phyloP scores from a whole-genome alignment of 108 stramenopile genomes.

The Discostella pseudostelligera region DNA sequence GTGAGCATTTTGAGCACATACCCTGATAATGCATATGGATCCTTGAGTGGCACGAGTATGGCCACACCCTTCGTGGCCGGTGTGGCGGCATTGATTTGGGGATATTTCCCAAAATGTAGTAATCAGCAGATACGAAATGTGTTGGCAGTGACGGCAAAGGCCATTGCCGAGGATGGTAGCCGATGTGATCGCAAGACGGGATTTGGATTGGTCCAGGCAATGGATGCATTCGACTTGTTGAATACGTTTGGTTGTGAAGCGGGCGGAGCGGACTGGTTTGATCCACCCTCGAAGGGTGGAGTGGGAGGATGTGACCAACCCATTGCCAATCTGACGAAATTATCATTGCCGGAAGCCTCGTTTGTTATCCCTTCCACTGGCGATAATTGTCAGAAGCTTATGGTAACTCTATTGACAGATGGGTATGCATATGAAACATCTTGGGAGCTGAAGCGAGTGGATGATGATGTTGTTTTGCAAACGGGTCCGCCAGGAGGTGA shows the following conservation, averaged over 20 bases:
- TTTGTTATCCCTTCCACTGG: neutral
- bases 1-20: constrained; percentile 49
- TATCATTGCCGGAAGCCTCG: neutral
- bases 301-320: constrained; percentile 36
- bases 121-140: constrained; percentile 53
- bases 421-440: constrained; percentile 14
- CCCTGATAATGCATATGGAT: constrained; percentile 25
- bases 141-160: constrained; percentile 30
- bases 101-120: constrained; percentile 43
- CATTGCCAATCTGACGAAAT: neutral
- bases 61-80: constrained; percentile 69
- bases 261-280: constrained; percentile 22
- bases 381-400: neutral
- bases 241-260: constrained; percentile 26
- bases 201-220: constrained; percentile 41
- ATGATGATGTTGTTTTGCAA: neutral
- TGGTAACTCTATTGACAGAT: constrained; percentile 9
- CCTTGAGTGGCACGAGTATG: constrained; percentile 68
- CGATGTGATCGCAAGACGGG: constrained; percentile 31
- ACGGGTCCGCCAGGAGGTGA: constrained; percentile 1
- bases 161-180: neutral
- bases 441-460: constrained; percentile 11
- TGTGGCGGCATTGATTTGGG: constrained; percentile 53
- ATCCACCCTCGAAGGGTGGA: constrained; percentile 21
- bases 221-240: constrained; percentile 46